Evolutionary conservation across 306 rosid species (phyloP).

Genomic region (Prinsepia uniflora): DNA sequence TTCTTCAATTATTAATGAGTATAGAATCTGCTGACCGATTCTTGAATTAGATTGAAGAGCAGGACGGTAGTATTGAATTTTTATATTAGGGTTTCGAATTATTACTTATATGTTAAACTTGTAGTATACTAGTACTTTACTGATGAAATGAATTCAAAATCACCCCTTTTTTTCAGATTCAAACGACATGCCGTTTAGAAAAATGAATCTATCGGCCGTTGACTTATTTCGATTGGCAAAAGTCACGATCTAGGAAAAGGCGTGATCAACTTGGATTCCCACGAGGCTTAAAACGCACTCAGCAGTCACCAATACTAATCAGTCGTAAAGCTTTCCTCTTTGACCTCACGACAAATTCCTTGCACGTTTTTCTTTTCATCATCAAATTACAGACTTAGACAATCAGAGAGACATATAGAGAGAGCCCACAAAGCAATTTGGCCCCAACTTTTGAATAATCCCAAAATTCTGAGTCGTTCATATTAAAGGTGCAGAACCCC

Average conservation of each 20-base stretch:
- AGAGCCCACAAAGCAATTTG: background rate
- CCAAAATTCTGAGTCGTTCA: background rate
- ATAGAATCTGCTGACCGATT: too few relatives aligned
- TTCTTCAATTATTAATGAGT: too few relatives aligned
- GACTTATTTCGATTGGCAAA: background rate
- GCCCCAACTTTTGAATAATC: background rate
- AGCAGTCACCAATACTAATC: background rate
- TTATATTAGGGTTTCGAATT: too few relatives aligned
- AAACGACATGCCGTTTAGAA: background rate
- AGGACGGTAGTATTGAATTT: too few relatives aligned
- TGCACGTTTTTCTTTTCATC: background rate
- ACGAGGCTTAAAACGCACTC: background rate
- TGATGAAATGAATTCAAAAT: background rate
- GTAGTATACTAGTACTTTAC: too few relatives aligned
- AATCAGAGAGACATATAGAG: background rate
- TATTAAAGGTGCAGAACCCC: background rate
- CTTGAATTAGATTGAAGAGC: too few relatives aligned
- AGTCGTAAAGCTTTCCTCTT: background rate
- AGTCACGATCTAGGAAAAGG: background rate
- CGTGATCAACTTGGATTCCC: background rate
- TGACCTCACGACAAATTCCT: constrained; percentile 2
- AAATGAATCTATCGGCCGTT: background rate
- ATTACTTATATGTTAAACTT: too few relatives aligned
- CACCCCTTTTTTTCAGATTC: background rate
- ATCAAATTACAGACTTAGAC: background rate